Evolutionary conservation across 2,329 filamentous ascomycete genomes (phyloP), one percentile per base, ranked within the genome.

Genomic region (Gremmenia infestans): DNA sequence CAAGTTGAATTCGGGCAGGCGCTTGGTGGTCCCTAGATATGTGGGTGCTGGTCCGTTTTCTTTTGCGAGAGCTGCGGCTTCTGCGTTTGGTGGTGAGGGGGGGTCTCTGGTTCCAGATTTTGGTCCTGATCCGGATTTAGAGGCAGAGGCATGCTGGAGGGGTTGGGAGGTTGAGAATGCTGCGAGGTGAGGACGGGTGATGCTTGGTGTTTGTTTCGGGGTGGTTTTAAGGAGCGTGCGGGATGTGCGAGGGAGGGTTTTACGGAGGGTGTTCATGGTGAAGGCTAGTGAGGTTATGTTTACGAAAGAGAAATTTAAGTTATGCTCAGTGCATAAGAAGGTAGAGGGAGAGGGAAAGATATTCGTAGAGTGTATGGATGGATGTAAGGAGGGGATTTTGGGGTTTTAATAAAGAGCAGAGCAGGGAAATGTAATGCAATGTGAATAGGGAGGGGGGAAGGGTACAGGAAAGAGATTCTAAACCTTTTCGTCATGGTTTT

Each of bases 1-100:
- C 37, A 92, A 75, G 60, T 81, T 82, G 72, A 91, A 91, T 67
- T 91, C 88, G 5, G 66, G 61, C 22, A 69, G 48, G 11, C 65
- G 58, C 37, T 66, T 67, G 5, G 56, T 53, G 3, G 64, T 65
- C 12, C 64, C 66, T 42, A 66, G 48, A 46, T 60, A 59, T 32
- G 61, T 53, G 8, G 62, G 56, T 37, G 52, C 48, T 19, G 28
- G 23, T 15, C 14, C 37, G 23, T 42, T 42, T 15, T 55, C 5
- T 1, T 49, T 48, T 14, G 57, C 57, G 22, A 52, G 52, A 5
- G 54, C 35, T 53, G 58, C 57, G 12, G 54, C 58, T 9, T 63
- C 53, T 35, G 62, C 42, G 15, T 4, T 3, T 15, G 42, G 42
- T 22, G 42, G n/a, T 4, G 9, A 15, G 17, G 42, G 42, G 9